Percentiles rank a stretch among this genome's conserved stretches.
Evolutionary conservation across 169 alveolate species (phyloP).

Genomic region (Eimeria zaria): DNA sequence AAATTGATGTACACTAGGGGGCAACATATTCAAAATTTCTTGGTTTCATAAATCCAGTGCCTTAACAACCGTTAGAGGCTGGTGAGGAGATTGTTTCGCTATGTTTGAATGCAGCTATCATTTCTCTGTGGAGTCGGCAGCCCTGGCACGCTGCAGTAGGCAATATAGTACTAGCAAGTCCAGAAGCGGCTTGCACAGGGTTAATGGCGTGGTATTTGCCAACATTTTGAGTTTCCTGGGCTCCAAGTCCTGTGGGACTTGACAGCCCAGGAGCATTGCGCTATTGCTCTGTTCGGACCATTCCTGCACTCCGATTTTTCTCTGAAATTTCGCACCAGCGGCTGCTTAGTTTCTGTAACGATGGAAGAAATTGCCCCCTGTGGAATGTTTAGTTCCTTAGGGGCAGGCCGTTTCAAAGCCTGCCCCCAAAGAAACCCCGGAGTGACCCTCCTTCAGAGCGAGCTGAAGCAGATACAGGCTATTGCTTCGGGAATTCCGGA

Average conservation of each 20-base stretch:
- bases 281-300: neutral
- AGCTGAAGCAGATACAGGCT: constrained; percentile 29
- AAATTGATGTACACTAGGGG: neutral
- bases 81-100: neutral
- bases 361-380: neutral
- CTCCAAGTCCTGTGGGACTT: neutral
- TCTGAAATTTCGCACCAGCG: neutral
- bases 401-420: neutral
- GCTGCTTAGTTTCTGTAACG: neutral
- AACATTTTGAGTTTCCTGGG: neutral
- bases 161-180: neutral
- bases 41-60: neutral
- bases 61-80: neutral
- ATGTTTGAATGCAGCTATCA: neutral
- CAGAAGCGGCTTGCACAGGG: neutral
- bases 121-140: constrained; percentile 14
- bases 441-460: constrained; percentile 62
- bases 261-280: neutral
- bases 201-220: neutral
- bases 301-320: neutral
- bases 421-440: neutral
- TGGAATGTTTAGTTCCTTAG: neutral
- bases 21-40: neutral
- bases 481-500: constrained; percentile 4
- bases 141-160: constrained; percentile 9